A percentile compares a stretch with the other conserved stretches of the same genome.
Evolutionary conservation across 768 basidiomycete species (phyloP).

Genomic region (Suillus ampliporus): DNA sequence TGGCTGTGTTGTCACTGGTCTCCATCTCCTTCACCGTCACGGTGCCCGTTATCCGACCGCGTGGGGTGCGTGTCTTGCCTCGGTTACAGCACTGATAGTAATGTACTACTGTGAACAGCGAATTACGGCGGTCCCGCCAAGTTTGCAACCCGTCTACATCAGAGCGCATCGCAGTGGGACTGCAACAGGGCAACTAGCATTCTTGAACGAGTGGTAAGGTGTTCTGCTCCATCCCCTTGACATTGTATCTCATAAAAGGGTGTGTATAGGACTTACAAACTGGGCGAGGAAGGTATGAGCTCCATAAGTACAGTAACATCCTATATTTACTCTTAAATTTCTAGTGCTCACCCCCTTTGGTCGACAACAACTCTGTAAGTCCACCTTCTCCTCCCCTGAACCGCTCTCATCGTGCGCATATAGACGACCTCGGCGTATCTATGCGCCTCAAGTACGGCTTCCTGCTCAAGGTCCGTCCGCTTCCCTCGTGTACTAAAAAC

Average conservation of each 20-base stretch:
- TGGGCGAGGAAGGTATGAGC: conserved; percentile 78
- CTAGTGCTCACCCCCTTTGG: conserved; percentile 92
- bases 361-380: conserved; percentile 80
- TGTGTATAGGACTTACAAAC: conserved; percentile 76
- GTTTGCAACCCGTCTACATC: conserved; percentile 60
- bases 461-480: conserved; percentile 56
- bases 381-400: background rate
- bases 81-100: background rate
- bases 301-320: background rate
- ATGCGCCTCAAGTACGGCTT: conserved; percentile 82
- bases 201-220: conserved; percentile 82
- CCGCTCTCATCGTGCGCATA: background rate
- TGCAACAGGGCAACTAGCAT: conserved; percentile 66
- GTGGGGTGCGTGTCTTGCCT: conserved; percentile 51
- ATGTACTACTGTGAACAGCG: conserved; percentile 41
- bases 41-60: conserved; percentile 78
- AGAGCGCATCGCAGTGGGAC: conserved; percentile 63
- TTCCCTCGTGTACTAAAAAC: background rate
- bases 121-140: conserved; percentile 66
- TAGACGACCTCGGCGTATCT: conserved; percentile 72
- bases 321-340: background rate
- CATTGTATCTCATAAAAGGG: background rate
- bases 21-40: conserved; percentile 84
- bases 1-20: conserved; percentile 70
- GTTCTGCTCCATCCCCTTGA: conserved; percentile 6